These are phyloP conservation scores for Populus hybrid DNA, from an alignment of 441 rosid genomes.

Conservation along the genomic window DNA sequence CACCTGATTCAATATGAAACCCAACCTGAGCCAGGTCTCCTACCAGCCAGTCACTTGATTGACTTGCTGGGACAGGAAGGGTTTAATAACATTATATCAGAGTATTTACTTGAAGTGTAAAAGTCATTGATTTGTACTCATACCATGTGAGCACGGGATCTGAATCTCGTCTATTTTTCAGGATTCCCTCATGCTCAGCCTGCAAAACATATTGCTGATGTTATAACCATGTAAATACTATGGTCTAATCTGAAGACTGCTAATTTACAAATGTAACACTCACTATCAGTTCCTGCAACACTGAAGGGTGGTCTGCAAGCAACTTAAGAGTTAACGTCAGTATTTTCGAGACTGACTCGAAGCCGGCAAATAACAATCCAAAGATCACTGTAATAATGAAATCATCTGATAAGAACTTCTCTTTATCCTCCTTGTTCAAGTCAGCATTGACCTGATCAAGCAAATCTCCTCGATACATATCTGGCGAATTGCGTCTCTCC, in stretches of 20 bases:
- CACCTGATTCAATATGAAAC: too few relatives aligned
- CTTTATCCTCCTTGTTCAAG: conserved; percentile 7
- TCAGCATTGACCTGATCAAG: conserved; percentile 18
- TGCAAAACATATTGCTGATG: not conserved
- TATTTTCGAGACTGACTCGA: conserved; percentile 26
- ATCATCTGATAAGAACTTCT: conserved; percentile 29
- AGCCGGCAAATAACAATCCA: conserved; percentile 10
- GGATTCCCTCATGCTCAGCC: not conserved
- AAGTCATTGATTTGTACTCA: not conserved
- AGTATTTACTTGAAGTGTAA: not conserved
- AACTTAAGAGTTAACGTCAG: not conserved
- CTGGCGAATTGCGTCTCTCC: not conserved
- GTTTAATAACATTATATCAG: conserved; percentile 18
- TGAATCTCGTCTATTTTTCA: not conserved
- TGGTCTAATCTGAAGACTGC: not conserved
- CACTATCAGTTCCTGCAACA: not conserved
- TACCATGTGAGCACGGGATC: not conserved
- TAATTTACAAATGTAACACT: not conserved
- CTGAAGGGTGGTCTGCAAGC: not conserved
- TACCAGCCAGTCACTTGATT: too few relatives aligned
- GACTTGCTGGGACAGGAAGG: not conserved
- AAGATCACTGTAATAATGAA: conserved; percentile 17
- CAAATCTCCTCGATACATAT: conserved; percentile 14
- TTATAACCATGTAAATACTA: not conserved
- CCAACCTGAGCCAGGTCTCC: too few relatives aligned